Percentiles rank a stretch among this genome's conserved stretches.
phyloP scores from a whole-genome alignment of 768 basidiomycete genomes.

The Gymnopilus junonius region DNA sequence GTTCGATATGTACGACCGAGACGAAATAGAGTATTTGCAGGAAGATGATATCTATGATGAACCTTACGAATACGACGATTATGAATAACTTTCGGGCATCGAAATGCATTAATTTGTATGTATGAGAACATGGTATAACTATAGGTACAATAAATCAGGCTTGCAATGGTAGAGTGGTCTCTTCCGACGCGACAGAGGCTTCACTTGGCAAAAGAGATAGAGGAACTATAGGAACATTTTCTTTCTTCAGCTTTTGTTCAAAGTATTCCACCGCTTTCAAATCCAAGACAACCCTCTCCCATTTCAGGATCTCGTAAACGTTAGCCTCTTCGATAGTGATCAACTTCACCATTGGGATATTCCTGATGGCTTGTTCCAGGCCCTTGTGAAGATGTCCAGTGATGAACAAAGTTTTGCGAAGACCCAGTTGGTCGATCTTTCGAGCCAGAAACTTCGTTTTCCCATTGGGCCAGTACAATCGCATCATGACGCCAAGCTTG shows the following conservation, averaged over 20 bases:
- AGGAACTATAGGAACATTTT: conserved; percentile 34
- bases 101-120: not conserved
- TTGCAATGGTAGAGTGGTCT: not conserved
- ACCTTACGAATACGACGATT: not conserved
- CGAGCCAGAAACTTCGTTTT: conserved; percentile 73
- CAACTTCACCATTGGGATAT: conserved; percentile 72
- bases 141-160: not conserved
- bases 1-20: not conserved
- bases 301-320: conserved; percentile 85
- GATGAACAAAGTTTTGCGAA: conserved; percentile 78
- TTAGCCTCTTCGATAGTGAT: conserved; percentile 67
- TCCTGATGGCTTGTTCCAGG: conserved; percentile 65
- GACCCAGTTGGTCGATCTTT: conserved; percentile 65
- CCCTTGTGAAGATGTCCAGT: conserved; percentile 65
- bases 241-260: conserved; percentile 64
- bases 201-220: conserved; percentile 18
- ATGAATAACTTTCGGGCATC: not conserved
- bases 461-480: conserved; percentile 69
- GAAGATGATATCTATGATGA: conserved; percentile 2
- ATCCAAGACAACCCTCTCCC: conserved; percentile 84
- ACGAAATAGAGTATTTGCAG: conserved; percentile 16
- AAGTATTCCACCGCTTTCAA: conserved; percentile 80
- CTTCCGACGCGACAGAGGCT: not conserved
- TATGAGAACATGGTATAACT: not conserved
- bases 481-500: conserved; percentile 74